Percentiles rank a stretch among this genome's conserved stretches.
Conservation (phyloP, 805 yeast species). For the Metschnikowia anglica region DNA sequence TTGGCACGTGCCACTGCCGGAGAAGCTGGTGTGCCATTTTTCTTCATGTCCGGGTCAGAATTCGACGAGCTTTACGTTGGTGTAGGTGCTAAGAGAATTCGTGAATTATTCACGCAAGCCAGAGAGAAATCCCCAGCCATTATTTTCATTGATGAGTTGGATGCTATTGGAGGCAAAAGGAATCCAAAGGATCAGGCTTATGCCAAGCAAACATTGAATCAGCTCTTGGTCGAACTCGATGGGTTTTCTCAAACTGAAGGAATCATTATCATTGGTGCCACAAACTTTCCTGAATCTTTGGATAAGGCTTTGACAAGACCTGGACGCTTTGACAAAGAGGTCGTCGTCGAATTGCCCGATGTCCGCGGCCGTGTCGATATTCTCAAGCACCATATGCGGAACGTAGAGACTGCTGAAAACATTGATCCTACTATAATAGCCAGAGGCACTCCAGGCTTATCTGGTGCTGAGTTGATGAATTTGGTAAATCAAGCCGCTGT, state of each 20-base stretch:
- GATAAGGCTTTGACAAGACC: constrained; percentile 98
- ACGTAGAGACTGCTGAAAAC: constrained; percentile 78
- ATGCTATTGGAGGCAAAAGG: constrained; percentile 97
- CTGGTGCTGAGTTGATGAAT: constrained; percentile 97
- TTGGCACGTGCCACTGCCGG: constrained; percentile 98
- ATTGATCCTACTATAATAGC: constrained; percentile 91
- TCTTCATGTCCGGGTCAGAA: constrained; percentile 97
- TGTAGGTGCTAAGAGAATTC: constrained; percentile 96
- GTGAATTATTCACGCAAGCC: constrained; percentile 92
- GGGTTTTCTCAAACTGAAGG: constrained; percentile 93
- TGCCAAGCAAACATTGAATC: constrained; percentile 96
- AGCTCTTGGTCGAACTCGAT: constrained; percentile 91
- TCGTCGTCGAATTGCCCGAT: constrained; percentile 93
- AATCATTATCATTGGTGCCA: constrained; percentile 94
- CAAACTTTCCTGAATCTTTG: constrained; percentile 94
- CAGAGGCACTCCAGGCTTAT: constrained; percentile 94
- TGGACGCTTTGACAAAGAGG: constrained; percentile 95
- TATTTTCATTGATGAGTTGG: constrained; percentile 94
- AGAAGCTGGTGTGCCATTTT: constrained; percentile 98
- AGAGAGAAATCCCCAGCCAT: constrained; percentile 95
- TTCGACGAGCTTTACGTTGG: constrained; percentile 98
- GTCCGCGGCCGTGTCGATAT: constrained; percentile 96
- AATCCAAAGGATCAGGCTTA: constrained; percentile 98
- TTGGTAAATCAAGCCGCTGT: constrained; percentile 98
- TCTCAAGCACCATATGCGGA: constrained; percentile 84